phyloP scores from a whole-genome alignment of 257 asterid genomes.

The Rubia yunnanensis region DNA sequence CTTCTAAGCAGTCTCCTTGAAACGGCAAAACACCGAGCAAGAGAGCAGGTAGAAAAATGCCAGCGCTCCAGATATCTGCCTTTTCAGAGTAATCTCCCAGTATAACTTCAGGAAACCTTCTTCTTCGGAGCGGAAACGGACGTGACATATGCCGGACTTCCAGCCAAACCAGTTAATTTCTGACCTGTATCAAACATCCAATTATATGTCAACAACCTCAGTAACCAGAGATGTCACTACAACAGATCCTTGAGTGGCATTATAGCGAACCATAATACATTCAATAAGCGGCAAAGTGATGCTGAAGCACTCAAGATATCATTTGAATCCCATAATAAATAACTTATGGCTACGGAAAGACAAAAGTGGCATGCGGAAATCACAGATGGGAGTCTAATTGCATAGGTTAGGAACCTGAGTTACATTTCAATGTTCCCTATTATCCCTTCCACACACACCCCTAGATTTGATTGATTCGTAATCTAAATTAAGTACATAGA shows the following conservation, averaged over 20 bases:
- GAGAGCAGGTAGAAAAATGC: constrained; percentile 39
- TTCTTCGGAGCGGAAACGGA: too few species aligned
- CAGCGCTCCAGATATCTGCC: constrained; percentile 45
- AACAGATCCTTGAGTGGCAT: too few species aligned
- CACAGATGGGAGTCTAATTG: not conserved
- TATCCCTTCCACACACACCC: too few species aligned
- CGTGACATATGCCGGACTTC: constrained; percentile 46
- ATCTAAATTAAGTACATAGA: too few species aligned
- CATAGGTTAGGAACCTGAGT: too few species aligned
- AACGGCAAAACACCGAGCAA: constrained; percentile 36
- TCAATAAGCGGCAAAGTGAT: not conserved
- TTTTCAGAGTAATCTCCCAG: constrained; percentile 33
- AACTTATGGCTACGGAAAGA: not conserved
- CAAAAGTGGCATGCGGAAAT: too few species aligned
- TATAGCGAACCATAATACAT: not conserved
- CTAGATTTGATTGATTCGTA: too few species aligned
- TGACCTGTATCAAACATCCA: constrained; percentile 23
- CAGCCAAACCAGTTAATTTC: constrained; percentile 38
- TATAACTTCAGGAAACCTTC: constrained; percentile 46
- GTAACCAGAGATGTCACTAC: not conserved
- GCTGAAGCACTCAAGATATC: not conserved
- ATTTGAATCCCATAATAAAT: not conserved
- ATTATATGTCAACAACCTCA: not conserved
- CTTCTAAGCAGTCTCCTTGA: constrained; percentile 30
- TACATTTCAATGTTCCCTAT: too few species aligned